These are phyloP conservation scores for Hibiscus syriacus DNA, from an alignment of 345 rosid genomes.

Conservation along the genomic window DNA sequence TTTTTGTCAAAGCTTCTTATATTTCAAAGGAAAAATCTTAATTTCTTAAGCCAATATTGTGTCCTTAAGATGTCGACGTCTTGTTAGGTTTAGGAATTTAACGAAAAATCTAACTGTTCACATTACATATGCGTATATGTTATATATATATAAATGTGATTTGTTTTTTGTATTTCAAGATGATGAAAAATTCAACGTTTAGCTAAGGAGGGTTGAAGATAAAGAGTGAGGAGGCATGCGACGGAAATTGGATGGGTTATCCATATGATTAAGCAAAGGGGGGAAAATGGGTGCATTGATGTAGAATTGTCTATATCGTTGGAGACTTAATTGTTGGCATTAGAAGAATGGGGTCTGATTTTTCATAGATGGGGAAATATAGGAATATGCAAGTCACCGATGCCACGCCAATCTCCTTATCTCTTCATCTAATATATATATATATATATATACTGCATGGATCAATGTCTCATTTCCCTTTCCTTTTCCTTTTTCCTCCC, in stretches of 20 bases:
- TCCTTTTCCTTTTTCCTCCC: no score
- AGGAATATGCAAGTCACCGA: conserved; percentile 24
- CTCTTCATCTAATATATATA: conserved; percentile 17
- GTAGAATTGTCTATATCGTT: not conserved
- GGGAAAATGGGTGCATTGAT: not conserved
- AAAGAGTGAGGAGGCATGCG: not conserved
- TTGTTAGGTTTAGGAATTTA: not conserved
- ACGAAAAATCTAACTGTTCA: not conserved
- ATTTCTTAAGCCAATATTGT: not conserved
- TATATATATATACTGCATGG: no score
- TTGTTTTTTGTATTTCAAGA: not conserved
- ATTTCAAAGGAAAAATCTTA: no score
- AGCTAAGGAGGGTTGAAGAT: not conserved
- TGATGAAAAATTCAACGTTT: not conserved
- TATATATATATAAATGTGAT: no score
- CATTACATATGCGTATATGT: not conserved
- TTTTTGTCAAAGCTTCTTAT: no score
- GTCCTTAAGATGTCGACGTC: not conserved
- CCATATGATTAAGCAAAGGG: not conserved
- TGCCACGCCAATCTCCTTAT: conserved; percentile 41
- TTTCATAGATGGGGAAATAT: conserved; percentile 17
- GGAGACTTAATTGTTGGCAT: conserved; percentile 8
- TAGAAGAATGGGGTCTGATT: not conserved
- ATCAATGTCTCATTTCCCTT: not conserved
- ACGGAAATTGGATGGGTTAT: not conserved